phyloP scores from a whole-genome alignment of 768 basidiomycete genomes.

The Calocera cornea region DNA sequence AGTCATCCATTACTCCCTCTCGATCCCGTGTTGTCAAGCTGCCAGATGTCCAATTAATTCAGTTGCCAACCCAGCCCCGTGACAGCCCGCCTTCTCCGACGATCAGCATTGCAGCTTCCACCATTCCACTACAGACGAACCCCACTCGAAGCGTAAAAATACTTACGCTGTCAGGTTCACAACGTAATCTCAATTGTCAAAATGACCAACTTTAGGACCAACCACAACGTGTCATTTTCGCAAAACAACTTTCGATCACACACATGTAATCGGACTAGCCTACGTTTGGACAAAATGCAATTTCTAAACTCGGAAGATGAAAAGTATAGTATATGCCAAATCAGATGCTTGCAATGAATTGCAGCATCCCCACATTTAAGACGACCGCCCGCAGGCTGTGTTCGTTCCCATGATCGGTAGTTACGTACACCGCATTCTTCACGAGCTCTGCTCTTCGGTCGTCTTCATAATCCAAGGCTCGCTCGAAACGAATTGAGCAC shows the following conservation, averaged over 20 bases:
- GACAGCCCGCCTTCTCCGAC: no score
- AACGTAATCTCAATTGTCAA: not conserved
- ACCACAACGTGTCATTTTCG: not conserved
- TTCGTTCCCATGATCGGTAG: not conserved
- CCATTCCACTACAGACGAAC: no score
- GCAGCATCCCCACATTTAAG: not conserved
- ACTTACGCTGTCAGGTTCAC: not conserved
- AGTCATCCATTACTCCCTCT: not conserved
- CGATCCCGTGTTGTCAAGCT: no score
- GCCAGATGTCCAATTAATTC: no score
- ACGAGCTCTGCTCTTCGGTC: constrained; percentile 28
- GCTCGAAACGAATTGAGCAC: constrained; percentile 52
- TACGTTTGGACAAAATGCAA: not conserved
- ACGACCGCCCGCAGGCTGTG: not conserved
- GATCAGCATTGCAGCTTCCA: no score
- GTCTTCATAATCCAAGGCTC: constrained; percentile 67
- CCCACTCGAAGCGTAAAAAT: no score
- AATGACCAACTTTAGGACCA: not conserved
- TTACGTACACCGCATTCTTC: not conserved
- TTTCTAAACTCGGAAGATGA: constrained; percentile 2
- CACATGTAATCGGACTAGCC: not conserved
- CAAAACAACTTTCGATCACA: not conserved
- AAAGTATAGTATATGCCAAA: not conserved
- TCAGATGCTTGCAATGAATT: not conserved
- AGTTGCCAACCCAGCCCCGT: no score